Evolutionary conservation across 495 filamentous ascomycete species (phyloP), one percentile per base, ranked within the genome.

Genomic region (Xylaria longipes): DNA sequence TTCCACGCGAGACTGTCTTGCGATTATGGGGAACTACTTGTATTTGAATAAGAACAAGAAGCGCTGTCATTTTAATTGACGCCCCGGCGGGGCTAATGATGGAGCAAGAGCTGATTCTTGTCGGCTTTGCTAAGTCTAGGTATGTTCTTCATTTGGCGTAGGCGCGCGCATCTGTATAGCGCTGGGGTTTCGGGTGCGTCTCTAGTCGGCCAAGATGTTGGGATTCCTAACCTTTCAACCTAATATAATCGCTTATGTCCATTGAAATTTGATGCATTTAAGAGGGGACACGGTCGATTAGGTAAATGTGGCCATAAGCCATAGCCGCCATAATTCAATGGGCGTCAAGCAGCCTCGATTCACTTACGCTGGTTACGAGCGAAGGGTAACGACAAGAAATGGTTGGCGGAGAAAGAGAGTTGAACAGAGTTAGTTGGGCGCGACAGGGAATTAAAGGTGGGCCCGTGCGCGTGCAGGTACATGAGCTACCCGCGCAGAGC

Each of bases 251-350:
- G 22, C 37, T 6, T 5, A 8, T 6, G 52, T n/a, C 31, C 4
- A 22, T 35, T 17, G 29, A 29, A 25, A 39, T 39, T 22, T 35
- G 56, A 70, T 27, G 68, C 39, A 31, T 52, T 22, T 9, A 46
- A 46, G 41, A 58, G n/a, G 9, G 15, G 20, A 29, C 5, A 11
- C 22, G 57, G 68, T 31, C 45, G 45, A n/a, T n/a, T 29, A 5
- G n/a, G n/a, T n/a, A 39, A 20, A 63, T 52, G 31, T 63, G 68
- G 68, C 57, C 37, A 33, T 14, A 11, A 39, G 57, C 45, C 63
- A 64, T 61, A 71, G 39, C 69, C 69, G 69, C 69, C 69, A 71
- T 6, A 37, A 20, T 22, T 35, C 46, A 29, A 65, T 48, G 62
- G 50, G 25, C 31, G 27, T 61, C 20, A 31, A 62, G 69, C n/a